These are phyloP conservation scores for Stenocarpella maydis DNA, from an alignment of 2,329 filamentous ascomycete genomes.

Conservation along the genomic window DNA sequence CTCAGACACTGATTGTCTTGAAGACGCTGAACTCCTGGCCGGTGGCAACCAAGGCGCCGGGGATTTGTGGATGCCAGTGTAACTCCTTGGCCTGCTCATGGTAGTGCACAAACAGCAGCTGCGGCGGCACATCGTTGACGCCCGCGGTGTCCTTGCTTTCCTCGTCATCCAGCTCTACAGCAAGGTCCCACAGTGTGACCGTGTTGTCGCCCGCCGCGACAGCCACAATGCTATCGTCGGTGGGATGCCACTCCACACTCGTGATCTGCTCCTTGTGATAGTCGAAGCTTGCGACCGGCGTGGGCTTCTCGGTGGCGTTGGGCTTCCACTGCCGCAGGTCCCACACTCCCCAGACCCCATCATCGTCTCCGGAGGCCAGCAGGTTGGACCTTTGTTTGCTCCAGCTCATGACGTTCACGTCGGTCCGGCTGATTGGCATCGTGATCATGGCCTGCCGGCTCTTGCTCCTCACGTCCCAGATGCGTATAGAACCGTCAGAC, in stretches of 20 bases:
- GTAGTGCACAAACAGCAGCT: constrained; percentile 96
- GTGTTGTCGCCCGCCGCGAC: constrained; percentile 94
- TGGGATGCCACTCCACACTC: constrained; percentile 95
- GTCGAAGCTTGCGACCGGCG: constrained; percentile 89
- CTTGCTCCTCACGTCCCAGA: constrained; percentile 96
- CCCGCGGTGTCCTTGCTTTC: constrained; percentile 91
- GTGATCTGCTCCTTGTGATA: constrained; percentile 99
- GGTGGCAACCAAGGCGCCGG: constrained; percentile 87
- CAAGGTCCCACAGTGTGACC: constrained; percentile 94
- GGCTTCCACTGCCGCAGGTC: constrained; percentile 95
- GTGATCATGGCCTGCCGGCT: constrained; percentile 86
- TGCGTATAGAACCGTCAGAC: constrained; percentile 91
- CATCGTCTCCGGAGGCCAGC: constrained; percentile 90
- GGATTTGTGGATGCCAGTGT: constrained; percentile 98
- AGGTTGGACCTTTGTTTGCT: constrained; percentile 87
- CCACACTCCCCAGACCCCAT: constrained; percentile 95
- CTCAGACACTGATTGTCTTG: constrained; percentile 83
- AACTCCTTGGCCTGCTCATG: constrained; percentile 94
- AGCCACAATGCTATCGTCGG: constrained; percentile 93
- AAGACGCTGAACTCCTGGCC: constrained; percentile 89
- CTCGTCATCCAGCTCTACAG: constrained; percentile 95
- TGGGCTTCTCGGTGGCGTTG: constrained; percentile 63
- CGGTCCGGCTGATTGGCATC: constrained; percentile 81
- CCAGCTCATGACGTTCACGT: constrained; percentile 98
- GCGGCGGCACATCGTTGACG: constrained; percentile 89